These are phyloP conservation scores for Straminergon stramineum DNA, from an alignment of 225 moss, liverwort and hornwort genomes.

Conservation along the genomic window DNA sequence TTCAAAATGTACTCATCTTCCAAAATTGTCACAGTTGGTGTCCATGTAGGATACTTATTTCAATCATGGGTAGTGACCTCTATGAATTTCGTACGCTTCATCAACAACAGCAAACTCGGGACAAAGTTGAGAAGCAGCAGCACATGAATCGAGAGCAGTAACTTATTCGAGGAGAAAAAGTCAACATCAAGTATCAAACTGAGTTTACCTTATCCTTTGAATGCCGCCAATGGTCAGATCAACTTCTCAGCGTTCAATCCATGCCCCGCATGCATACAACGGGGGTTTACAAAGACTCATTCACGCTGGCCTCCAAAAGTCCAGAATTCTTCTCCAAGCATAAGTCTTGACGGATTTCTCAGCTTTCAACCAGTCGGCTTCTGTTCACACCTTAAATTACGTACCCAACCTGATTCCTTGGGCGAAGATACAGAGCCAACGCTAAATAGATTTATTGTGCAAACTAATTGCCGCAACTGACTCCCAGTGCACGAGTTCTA, in stretches of 20 bases:
- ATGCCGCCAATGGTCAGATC: background rate
- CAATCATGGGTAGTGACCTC: background rate
- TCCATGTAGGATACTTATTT: background rate
- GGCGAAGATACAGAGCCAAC: background rate
- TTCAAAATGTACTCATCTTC: background rate
- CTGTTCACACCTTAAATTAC: background rate
- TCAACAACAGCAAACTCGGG: background rate
- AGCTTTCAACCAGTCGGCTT: background rate
- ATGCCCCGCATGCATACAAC: background rate
- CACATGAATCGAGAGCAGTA: background rate
- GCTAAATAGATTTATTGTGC: background rate
- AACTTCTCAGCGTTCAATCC: background rate
- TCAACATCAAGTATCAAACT: background rate
- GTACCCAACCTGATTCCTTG: background rate
- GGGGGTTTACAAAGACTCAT: background rate
- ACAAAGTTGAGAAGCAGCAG: background rate
- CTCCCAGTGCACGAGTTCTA: background rate
- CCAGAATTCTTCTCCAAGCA: background rate
- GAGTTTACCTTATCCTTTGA: background rate
- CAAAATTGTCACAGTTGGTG: background rate
- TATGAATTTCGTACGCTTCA: background rate
- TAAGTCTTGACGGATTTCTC: background rate
- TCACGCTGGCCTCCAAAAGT: background rate
- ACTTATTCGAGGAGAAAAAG: background rate
- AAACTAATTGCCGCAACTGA: background rate